Percentiles rank a stretch among this genome's conserved stretches.
phyloP scores from a whole-genome alignment of 2,329 filamentous ascomycete species.

The Pseudogymnoascus sp. region DNA sequence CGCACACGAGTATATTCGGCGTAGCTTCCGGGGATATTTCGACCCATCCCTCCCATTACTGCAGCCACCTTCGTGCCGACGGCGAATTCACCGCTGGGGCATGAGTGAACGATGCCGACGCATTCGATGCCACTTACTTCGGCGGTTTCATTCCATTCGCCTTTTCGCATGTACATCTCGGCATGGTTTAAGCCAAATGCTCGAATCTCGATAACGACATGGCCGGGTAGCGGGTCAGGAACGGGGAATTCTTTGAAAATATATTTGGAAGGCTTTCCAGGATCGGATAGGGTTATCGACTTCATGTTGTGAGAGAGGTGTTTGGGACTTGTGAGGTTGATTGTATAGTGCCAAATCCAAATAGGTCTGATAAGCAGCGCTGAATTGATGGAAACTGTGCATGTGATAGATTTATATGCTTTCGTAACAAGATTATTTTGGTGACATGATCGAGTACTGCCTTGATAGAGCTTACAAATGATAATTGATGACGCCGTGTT shows the following conservation, averaged over 20 bases:
- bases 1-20: constrained; percentile 19
- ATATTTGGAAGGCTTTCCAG: constrained; percentile 11
- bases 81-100: constrained; percentile 14
- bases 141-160: constrained; percentile 12
- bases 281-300: constrained; percentile 27
- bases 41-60: constrained; percentile 20
- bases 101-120: constrained; percentile 15
- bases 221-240: constrained; percentile 29
- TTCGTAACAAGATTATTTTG: background rate
- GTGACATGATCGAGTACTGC: too few relatives aligned
- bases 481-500: background rate
- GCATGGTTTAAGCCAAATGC: constrained; percentile 33
- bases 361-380: background rate
- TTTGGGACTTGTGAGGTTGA: background rate
- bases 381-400: background rate
- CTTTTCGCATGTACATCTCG: constrained; percentile 13
- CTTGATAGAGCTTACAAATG: too few relatives aligned
- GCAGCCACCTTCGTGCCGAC: constrained; percentile 17
- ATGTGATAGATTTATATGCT: background rate
- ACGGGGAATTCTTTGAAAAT: constrained; percentile 30
- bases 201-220: constrained; percentile 34
- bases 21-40: constrained; percentile 18
- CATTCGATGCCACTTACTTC: constrained; percentile 24
- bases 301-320: constrained; percentile 22
- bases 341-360: too few relatives aligned